Base-by-base conservation (phyloP, 495 filamentous ascomycete species). In the Aspergillus avenaceus region DNA sequence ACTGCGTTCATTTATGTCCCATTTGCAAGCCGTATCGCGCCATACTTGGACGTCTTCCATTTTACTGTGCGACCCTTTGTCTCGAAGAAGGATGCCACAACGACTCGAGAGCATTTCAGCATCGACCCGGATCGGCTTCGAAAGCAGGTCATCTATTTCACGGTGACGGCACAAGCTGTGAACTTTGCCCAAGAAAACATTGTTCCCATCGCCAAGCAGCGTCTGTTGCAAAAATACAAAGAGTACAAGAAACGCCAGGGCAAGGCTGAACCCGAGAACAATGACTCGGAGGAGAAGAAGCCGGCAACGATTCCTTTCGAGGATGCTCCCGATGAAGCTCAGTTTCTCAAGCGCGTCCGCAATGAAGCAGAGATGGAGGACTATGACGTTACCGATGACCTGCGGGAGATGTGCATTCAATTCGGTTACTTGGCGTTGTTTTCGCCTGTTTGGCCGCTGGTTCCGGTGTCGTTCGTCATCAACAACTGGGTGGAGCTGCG, bases 401-500 rank as follows among this genome's bases (percentile, higher is more conserved):
- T 96, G 44, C 76, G 92, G 11, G 95, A 98, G 66, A 98, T 98
- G 93, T 84, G 91, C 43, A 83, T 97, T 40, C 93, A 97, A 58
- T 91, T 90, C 60, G 90, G 93, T 14, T 98, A 96, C 62, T 71
- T 98, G n/a, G 85, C 89, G 0, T 80, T 98, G 2, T 98, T 98
- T 72, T 90, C 87, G 2, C 87, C 93, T 2, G 77, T 91, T 36
- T 98, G 93, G 93, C 93, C 93, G 0, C 73, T 97, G 5, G 89
- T 91, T 0, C 83, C 86, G 0, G 77, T 90, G 27, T 93, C 89
- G 0, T 98, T 97, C 77, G 69, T 97, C 8, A 73, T 95, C 67
- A 97, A 97, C 67, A 93, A 98, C 72, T 98, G 93, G 93, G 63
- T 98, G 43, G 95, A 98, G 57, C 80, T 97, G 12, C 87, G 93